Evolutionary conservation across 768 basidiomycete genomes (phyloP).

Genomic region (Sistotremastrum suecicum): DNA sequence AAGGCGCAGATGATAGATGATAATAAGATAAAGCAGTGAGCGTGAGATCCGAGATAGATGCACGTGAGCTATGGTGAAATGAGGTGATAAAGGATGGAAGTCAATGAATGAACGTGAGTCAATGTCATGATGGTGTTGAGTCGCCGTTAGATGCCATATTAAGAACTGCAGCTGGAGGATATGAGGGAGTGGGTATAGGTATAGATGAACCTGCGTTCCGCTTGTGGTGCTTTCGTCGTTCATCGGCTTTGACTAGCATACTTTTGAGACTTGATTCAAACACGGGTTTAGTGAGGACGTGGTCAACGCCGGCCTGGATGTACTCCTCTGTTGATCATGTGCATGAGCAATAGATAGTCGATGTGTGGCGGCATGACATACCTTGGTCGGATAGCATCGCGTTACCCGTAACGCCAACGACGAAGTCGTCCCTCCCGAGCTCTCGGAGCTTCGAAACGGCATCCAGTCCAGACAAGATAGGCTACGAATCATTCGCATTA

Average conservation of each 20-base stretch:
- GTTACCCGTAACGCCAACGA: constrained; percentile 15
- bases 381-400: not conserved
- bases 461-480: constrained; percentile 20
- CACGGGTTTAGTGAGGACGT: constrained; percentile 14
- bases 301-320: constrained; percentile 13
- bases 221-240: not conserved
- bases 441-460: constrained; percentile 18
- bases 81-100: too few relatives aligned
- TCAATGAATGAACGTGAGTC: too few relatives aligned
- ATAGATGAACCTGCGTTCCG: too few relatives aligned
- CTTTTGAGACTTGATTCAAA: not conserved
- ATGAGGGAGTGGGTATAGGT: too few relatives aligned
- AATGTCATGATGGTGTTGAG: too few relatives aligned
- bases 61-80: too few relatives aligned
- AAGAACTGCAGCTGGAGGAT: too few relatives aligned
- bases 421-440: constrained; percentile 19
- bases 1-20: too few relatives aligned
- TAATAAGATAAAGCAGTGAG: too few relatives aligned
- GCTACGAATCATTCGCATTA: constrained; percentile 1
- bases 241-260: not conserved
- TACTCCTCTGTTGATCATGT: constrained; percentile 13
- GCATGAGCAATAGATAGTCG: constrained; percentile 15
- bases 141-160: too few relatives aligned
- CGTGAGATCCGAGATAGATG: too few relatives aligned
- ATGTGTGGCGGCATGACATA: not conserved